Conservation (phyloP, 805 yeast genomes). For the Wickerhamiella bombiphila region DNA sequence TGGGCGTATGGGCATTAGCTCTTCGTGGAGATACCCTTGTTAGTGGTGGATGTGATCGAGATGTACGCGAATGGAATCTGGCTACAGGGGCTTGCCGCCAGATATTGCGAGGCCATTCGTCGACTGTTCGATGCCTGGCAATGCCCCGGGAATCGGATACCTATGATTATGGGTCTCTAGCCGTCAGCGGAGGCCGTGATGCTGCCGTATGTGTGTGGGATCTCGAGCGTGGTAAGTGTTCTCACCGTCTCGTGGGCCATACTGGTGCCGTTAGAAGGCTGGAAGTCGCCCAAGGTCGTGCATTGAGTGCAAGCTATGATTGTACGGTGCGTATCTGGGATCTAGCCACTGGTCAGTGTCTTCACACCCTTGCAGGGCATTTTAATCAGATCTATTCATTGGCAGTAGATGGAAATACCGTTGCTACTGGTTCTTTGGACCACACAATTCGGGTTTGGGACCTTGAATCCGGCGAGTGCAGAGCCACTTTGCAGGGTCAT, state of each 20-base stretch:
- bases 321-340: constrained; percentile 85
- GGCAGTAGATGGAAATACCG: constrained; percentile 71
- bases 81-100: constrained; percentile 72
- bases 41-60: constrained; percentile 91
- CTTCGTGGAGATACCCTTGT: constrained; percentile 84
- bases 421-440: constrained; percentile 94
- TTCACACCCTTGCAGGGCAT: constrained; percentile 86
- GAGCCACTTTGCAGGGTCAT: constrained; percentile 65
- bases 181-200: constrained; percentile 85
- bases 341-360: constrained; percentile 74
- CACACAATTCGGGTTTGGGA: constrained; percentile 94
- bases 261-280: constrained; percentile 63
- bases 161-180: no score
- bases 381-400: constrained; percentile 79
- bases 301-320: constrained; percentile 85
- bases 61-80: constrained; percentile 92
- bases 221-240: constrained; percentile 75
- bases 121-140: constrained; percentile 75
- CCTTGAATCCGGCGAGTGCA: constrained; percentile 69
- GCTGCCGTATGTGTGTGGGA: constrained; percentile 91
- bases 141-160: constrained; percentile 66
- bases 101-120: constrained; percentile 78
- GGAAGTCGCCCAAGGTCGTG: constrained; percentile 30
- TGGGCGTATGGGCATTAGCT: constrained; percentile 94
- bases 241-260: constrained; percentile 57